Evolutionary conservation across 495 filamentous ascomycete genomes (phyloP), one percentile per base, ranked within the genome.

Genomic region (Podospora tetraspora): DNA sequence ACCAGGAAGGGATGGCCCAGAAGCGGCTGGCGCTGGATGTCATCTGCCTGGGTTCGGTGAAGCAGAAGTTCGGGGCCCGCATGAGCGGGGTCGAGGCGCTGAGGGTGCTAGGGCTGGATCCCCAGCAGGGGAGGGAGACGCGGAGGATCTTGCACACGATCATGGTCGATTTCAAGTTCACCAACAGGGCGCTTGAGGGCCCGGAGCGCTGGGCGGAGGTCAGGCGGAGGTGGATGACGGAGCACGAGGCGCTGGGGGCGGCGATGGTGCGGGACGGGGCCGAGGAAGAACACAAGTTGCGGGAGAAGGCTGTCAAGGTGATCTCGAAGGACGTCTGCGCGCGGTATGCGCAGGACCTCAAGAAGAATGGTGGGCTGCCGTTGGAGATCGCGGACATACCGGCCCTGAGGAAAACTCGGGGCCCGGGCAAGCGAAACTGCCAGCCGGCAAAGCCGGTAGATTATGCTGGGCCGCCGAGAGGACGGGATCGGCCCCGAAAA

Each of bases 11-110:
- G 52, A 84, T 87, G 59, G 76, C 75, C 10, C 63, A 71, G 63
- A 76, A 76, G 70, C 71, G 82, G 22, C 83, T 91, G 62, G 89
- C 91, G 1, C 80, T 95, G 9, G 92, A 95, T 77, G 84, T 92
- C 27, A 87, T 95, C 25, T 92, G 89, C 72, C 88, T 83, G n/a
- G 90, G 94, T 76, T 90, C 94, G 61, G 92, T 90, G 10, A 95
- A 95, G 64, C 34, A 43, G 11, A 37, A 13, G 12, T 13, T 37
- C 4, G 32, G 4, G 0, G 2, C 11, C 80, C 79, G n/a, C 29
- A 87, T 94, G 81, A 89, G 87, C 3, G 84, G 93, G 59, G 84
- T 86, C 32, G 89, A 92, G 68, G 90, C 90, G 22, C 93, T 92
- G 73, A 89, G 88, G 68, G 79, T 85, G 8, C 83, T 95, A 16